These are phyloP conservation scores for Penicillium sp. DNA, from an alignment of 2,329 filamentous ascomycete genomes.

Conservation along the genomic window DNA sequence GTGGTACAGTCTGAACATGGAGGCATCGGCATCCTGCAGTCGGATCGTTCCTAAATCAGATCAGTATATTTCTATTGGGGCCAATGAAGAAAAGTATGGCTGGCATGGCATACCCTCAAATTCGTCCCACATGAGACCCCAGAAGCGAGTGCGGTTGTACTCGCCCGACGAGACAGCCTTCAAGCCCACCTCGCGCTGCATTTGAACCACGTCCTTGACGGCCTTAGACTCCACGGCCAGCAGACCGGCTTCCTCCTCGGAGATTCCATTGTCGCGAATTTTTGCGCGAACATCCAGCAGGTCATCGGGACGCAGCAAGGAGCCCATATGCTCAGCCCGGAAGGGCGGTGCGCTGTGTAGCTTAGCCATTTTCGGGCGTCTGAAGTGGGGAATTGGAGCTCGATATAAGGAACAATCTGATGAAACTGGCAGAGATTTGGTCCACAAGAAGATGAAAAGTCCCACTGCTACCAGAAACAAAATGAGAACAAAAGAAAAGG, in stretches of 20 bases:
- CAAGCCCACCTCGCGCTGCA: slow-evolving; percentile 26
- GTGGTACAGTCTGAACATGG: slow-evolving; percentile 33
- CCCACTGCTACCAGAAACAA: not conserved
- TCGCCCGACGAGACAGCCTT: slow-evolving; percentile 28
- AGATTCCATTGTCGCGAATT: slow-evolving; percentile 23
- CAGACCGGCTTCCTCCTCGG: slow-evolving; percentile 24
- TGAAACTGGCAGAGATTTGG: not conserved
- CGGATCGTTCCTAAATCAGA: slow-evolving; percentile 45
- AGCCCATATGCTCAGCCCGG: slow-evolving; percentile 30
- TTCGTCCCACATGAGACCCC: slow-evolving; percentile 30
- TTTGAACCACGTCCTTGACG: slow-evolving; percentile 25
- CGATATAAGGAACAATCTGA: not conserved
- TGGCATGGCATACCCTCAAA: slow-evolving; percentile 21
- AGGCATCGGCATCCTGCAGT: slow-evolving; percentile 30
- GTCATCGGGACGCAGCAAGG: slow-evolving; percentile 23
- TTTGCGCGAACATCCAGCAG: slow-evolving; percentile 24
- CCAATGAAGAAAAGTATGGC: not conserved
- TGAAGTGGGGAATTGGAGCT: slow-evolving; percentile 1
- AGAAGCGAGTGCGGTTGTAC: slow-evolving; percentile 29
- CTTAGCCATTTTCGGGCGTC: slow-evolving; percentile 13
- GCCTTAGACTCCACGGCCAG: slow-evolving; percentile 21
- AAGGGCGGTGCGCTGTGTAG: slow-evolving; percentile 28
- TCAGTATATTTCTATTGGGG: not conserved
- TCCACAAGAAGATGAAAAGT: not conserved
- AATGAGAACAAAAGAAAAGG: not conserved